Base-by-base conservation (phyloP, 192 early-diverging fungal species). In the Coemansia sp. region DNA sequence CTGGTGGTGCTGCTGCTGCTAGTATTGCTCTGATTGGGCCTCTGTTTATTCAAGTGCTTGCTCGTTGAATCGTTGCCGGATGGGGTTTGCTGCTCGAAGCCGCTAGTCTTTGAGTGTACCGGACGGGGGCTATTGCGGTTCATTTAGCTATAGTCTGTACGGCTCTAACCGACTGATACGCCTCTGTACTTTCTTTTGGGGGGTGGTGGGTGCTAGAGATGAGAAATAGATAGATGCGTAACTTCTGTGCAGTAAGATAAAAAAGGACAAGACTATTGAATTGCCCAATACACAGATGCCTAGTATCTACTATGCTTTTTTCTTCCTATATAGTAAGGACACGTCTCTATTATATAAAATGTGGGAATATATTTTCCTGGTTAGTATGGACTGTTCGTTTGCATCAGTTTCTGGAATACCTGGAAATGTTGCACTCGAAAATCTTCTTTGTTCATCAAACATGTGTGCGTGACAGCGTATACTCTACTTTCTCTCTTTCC, bases 31-130 rank as follows among this genome's bases (percentile, higher is more conserved):
- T 17, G 51, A 25, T 58, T 61, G 69, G 61, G 78, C 44, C 54
- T 70, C 61, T 68, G 65, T 45, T 25, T 63, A 53, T 57, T 12
- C 58, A 43, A 51, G 16, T 59, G 25, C 49, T 45, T 70, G 64
- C 53, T 46, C 42, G 66, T 45, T 43, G 46, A 58, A 55, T 62
- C 62, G 46, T 45, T 54, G 62, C 41, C 56, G 45, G 79, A 68
- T 44, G 65, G 68, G 37, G 61, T 61, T 65, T 64, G 74, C 79
- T 72, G 70, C 71, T 73, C 69, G 71, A 71, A 69, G 71, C 74
- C 70, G 79, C 74, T 76, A 58, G 74, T 76, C 71, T 76, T 76
- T 73, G 71, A 49, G 74, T 76, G 73, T 64, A 70, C 71, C 71
- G 70, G 64, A 44, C 76, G 71, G 7, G 57, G 39, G 71, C 71